Evolutionary conservation across 225 moss, liverwort and hornwort genomes (phyloP), one percentile per base, ranked within the genome.

Genomic region (Thuidium tamariscinum): DNA sequence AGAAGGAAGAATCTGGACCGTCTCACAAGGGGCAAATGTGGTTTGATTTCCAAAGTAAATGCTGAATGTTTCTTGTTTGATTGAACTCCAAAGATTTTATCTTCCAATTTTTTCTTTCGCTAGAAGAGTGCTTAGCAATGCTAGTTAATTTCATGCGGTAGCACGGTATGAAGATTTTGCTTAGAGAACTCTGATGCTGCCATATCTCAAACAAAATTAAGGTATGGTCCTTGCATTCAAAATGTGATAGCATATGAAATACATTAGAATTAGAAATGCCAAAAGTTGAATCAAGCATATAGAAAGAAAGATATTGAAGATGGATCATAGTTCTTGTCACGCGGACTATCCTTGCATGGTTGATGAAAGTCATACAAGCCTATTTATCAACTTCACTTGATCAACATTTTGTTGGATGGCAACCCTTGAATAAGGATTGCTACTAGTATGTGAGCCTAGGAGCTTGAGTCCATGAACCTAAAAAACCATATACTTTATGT

Each of bases 101-200:
- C 59, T 65, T 8, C 26, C 44, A 74, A 46, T 57, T 64, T 48
- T 65, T 56, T 49, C 29, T 67, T 49, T 27, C 1, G 14, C 7
- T 22, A 59, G 39, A 59, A 68, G 39, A 48, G 32, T 69, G 60
- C 61, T 80, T 34, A 63, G 22, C 34, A 62, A 15, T 80, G 22
- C 5, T 36, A 13, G 6, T 51, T 74, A 51, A 8, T 34, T 51
- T 74, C 34, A 34, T 49, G 49, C 21, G 20, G 12, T 34, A 51
- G 34, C 51, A 34, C 34, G 51, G 2, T 32, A 21, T 34, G 2
- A 34, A 13, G 4, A 49, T 32, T 19, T 13, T 74, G 13, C 13
- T 34, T 0, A 21, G 0, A 21, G 13, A 34, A 51, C 8, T 74
- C 0, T 13, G 2, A 21, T 74, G 34, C 8, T 0, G 0, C 6